Evolutionary conservation across 208 protist genomes (phyloP).

Genomic region (Endotrypanum monterogeii): DNA sequence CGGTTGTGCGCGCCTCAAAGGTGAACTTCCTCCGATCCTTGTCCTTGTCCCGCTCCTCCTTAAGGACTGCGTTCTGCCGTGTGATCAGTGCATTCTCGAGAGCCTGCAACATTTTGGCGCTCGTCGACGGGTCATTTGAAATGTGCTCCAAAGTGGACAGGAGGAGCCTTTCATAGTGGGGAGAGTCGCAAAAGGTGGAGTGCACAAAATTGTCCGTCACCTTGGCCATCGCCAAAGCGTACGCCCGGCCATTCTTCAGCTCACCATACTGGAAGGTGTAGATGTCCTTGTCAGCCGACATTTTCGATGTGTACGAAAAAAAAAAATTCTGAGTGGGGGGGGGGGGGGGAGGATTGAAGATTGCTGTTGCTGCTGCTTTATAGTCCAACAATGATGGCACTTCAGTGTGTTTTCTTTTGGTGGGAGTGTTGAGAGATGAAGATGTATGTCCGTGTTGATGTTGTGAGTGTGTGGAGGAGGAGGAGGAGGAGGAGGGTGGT

Average conservation of each 20-base stretch:
- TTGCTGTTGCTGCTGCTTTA: no score
- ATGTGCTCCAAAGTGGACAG: conserved; percentile 50
- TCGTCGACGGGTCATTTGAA: conserved; percentile 33
- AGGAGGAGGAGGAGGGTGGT: background rate
- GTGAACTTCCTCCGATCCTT: conserved; percentile 57
- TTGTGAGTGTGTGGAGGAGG: background rate
- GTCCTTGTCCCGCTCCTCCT: conserved; percentile 66
- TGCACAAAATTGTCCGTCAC: conserved; percentile 64
- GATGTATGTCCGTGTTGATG: background rate
- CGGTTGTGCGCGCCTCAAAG: conserved; percentile 42
- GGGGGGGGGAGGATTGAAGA: background rate
- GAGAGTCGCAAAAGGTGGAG: conserved; percentile 43
- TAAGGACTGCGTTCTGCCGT: conserved; percentile 56
- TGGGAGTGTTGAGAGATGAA: background rate
- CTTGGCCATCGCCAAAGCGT: conserved; percentile 69
- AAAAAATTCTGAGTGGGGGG: no score
- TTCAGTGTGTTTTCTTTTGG: no score
- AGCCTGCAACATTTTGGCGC: conserved; percentile 38
- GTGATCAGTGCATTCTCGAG: conserved; percentile 51
- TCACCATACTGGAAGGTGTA: conserved; percentile 85
- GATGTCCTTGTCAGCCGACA: conserved; percentile 42
- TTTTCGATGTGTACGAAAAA: conserved; percentile 1
- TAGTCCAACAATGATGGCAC: no score
- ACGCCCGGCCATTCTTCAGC: conserved; percentile 45
- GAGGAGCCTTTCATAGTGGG: conserved; percentile 65